Conservation (phyloP, 2,329 filamentous ascomycete genomes). For the Akanthomyces lecanii region DNA sequence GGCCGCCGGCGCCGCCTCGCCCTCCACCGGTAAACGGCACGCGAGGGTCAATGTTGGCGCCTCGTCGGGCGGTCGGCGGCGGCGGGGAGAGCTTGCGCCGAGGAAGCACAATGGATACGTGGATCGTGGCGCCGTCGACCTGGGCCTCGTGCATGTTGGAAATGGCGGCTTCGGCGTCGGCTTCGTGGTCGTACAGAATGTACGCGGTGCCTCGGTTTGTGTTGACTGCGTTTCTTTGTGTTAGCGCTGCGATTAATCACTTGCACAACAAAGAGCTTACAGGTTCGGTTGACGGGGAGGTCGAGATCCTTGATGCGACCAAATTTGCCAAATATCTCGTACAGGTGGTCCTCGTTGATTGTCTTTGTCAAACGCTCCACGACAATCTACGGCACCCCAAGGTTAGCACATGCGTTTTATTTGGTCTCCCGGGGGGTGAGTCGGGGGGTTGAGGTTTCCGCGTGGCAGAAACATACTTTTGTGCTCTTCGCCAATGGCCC, state of each 20-base stretch:
- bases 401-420: neutral
- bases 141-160: slow-evolving; percentile 98
- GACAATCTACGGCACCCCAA: slow-evolving; percentile 58
- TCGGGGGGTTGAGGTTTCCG: neutral
- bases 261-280: slow-evolving; percentile 45
- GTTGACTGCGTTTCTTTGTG: slow-evolving; percentile 48
- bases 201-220: slow-evolving; percentile 93
- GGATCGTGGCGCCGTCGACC: slow-evolving; percentile 75
- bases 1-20: slow-evolving; percentile 33
- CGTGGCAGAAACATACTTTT: slow-evolving; percentile 39
- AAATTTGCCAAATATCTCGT: slow-evolving; percentile 88
- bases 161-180: slow-evolving; percentile 82
- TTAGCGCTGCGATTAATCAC: slow-evolving; percentile 31
- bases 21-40: slow-evolving; percentile 33
- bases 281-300: slow-evolving; percentile 81
- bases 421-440: too few species aligned
- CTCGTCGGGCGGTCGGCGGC: slow-evolving; percentile 66
- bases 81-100: slow-evolving; percentile 76
- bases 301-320: slow-evolving; percentile 83
- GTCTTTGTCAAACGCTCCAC: slow-evolving; percentile 96
- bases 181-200: slow-evolving; percentile 73
- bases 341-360: slow-evolving; percentile 80
- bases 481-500: slow-evolving; percentile 44
- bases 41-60: slow-evolving; percentile 54
- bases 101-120: slow-evolving; percentile 84